Evolutionary conservation across 345 rosid genomes (phyloP), one percentile per base, ranked within the genome.

Genomic region (Raphanus sativus): DNA sequence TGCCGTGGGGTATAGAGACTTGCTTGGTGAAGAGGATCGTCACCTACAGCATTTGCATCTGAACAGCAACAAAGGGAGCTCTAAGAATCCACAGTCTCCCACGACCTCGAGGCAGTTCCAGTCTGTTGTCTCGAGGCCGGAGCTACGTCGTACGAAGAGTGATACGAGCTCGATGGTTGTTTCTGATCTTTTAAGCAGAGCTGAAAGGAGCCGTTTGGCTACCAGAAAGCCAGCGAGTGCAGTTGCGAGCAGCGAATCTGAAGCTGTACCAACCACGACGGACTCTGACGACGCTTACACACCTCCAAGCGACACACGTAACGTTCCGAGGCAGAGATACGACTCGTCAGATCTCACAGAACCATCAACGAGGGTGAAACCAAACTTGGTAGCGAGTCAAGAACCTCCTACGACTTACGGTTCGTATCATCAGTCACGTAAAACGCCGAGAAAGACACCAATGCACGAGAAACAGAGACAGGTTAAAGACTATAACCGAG

Each of bases 1-100:
- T 0, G 98, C 98, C 29, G 90, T 91, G 0, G 98, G 96, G 2
- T 94, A 89, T 29, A 87, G 88, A 1, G 87, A 94, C 78, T 79
- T 94, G 59, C 91, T 94, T 86, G 98, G 94, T 1, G 89, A 86
- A 64, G 85, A 85, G 15, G 90, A 87, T 16, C 81, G 70, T 1
- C 73, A 81, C 50, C 76, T 77, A 2, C 81, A 81, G 12, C 84
- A 81, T 67, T 60, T 80, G 69, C 61, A 76, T 68, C 28, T 76
- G 16, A 82, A 74, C 5, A 79, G 82, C 15, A 76, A 67, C 42
- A 80, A 70, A 75, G 80, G 76, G 0, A 80, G 83, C 55, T 80
- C 83, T 0, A 81, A 62, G 70, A 64, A 69, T 30, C 75, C 76
- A 5, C 68, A 73, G 70, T 66, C 82, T 80, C 50, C 75, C 1